phyloP scores from a whole-genome alignment of 2,329 filamentous ascomycete species.

The Xylaria multiplex region DNA sequence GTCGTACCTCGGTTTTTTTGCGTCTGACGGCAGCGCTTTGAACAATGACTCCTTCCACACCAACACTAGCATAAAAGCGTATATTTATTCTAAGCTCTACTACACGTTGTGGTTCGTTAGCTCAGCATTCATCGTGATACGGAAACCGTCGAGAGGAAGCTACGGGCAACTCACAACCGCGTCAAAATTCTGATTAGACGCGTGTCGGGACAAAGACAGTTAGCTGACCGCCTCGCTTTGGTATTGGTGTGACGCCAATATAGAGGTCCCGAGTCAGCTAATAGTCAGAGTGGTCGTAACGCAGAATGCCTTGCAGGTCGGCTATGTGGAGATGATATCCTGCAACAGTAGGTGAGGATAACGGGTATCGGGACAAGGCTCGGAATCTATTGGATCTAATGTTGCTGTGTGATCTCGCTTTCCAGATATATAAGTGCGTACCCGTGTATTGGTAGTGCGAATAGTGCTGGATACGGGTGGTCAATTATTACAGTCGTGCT shows the following conservation, averaged over 20 bases:
- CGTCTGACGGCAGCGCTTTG: conserved; percentile 15
- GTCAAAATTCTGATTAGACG: not conserved
- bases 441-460: conserved; percentile 41
- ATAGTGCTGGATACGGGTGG: conserved; percentile 35
- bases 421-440: conserved; percentile 44
- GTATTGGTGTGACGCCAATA: conserved; percentile 21
- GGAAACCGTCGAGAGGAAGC: not conserved
- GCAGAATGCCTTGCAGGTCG: conserved; percentile 40
- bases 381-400: conserved; percentile 43
- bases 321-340: conserved; percentile 32
- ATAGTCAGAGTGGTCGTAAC: conserved; percentile 38
- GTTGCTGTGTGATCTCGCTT: conserved; percentile 41
- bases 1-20: conserved; percentile 34
- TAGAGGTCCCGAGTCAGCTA: conserved; percentile 36
- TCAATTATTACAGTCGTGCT: conserved; percentile 16
- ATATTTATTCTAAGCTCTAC: not conserved
- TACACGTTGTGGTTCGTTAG: conserved; percentile 16
- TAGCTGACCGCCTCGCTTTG: conserved; percentile 10
- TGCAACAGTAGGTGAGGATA: conserved; percentile 35
- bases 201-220: not conserved
- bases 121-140: not conserved
- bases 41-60: conserved; percentile 4
- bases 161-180: conserved; percentile 18
- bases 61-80: not conserved
- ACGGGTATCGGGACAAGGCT: conserved; percentile 42